These are phyloP conservation scores for Porogramme epimiltina DNA, from an alignment of 1,284 basidiomycete species.

Conservation along the genomic window DNA sequence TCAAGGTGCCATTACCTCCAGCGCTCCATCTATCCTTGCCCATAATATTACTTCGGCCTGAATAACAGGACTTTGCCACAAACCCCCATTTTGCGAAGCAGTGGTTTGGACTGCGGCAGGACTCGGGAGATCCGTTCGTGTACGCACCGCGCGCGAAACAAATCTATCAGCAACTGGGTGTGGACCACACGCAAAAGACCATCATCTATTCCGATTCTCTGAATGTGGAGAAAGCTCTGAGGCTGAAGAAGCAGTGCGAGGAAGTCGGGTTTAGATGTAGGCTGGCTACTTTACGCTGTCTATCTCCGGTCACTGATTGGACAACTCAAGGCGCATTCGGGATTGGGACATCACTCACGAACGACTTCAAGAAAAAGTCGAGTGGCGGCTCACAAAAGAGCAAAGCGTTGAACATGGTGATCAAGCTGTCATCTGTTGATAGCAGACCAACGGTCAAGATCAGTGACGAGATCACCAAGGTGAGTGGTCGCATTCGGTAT, in stretches of 20 bases:
- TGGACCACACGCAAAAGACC: conserved; percentile 65
- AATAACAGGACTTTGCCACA: conserved; percentile 58
- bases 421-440: conserved; percentile 82
- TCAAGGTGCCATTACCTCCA: conserved; percentile 48
- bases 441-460: conserved; percentile 85
- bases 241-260: conserved; percentile 71
- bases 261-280: conserved; percentile 75
- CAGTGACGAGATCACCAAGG: conserved; percentile 89
- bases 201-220: conserved; percentile 87
- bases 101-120: conserved; percentile 89
- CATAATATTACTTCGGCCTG: not conserved
- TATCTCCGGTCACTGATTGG: not conserved
- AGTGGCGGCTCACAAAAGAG: conserved; percentile 62
- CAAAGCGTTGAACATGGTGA: conserved; percentile 90
- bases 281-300: not conserved
- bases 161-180: conserved; percentile 67
- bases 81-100: conserved; percentile 62
- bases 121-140: conserved; percentile 83
- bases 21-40: not conserved
- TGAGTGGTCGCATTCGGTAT: conserved; percentile 33
- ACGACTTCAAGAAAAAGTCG: conserved; percentile 74
- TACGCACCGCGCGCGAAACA: conserved; percentile 76
- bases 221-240: conserved; percentile 70
- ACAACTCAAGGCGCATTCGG: conserved; percentile 72
- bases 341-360: conserved; percentile 90